Percentiles rank a stretch among this genome's conserved stretches.
These are phyloP conservation scores for Turnera subulata DNA, from an alignment of 345 rosid species.

Conservation along the genomic window DNA sequence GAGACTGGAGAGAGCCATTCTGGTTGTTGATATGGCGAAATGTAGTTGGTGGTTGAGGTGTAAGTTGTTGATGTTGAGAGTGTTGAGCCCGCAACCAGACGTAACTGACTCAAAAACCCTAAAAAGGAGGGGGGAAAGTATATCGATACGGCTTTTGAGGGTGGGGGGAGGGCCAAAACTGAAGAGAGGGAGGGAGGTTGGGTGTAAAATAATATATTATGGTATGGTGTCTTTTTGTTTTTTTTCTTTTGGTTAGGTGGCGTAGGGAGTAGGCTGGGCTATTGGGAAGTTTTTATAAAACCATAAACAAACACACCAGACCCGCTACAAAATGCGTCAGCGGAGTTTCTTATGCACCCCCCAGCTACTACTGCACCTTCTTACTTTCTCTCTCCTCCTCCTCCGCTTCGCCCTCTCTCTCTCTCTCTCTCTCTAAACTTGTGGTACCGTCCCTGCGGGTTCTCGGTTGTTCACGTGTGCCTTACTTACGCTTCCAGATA, in stretches of 20 bases:
- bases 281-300: too few relatives aligned
- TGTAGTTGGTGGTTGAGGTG: too few relatives aligned
- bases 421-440: too few relatives aligned
- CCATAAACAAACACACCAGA: too few relatives aligned
- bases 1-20: slow-evolving; percentile 70
- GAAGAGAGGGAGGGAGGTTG: too few relatives aligned
- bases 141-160: slow-evolving; percentile 16
- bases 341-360: slow-evolving; percentile 40
- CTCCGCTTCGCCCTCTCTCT: too few relatives aligned
- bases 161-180: slow-evolving; percentile 15
- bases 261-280: neutral
- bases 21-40: neutral
- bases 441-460: too few relatives aligned
- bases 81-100: neutral
- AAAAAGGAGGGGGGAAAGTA: slow-evolving; percentile 4
- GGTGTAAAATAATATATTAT: neutral
- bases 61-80: too few relatives aligned
- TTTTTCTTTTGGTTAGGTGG: neutral
- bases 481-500: too few relatives aligned
- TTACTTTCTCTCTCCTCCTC: too few relatives aligned
- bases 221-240: too few relatives aligned
- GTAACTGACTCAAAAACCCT: slow-evolving; percentile 11
- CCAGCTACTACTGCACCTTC: neutral
- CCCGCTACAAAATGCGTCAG: neutral
- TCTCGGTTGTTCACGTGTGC: too few relatives aligned